Evolutionary conservation across 1,284 basidiomycete species (phyloP).

Genomic region (Rhodotorula sp.): DNA sequence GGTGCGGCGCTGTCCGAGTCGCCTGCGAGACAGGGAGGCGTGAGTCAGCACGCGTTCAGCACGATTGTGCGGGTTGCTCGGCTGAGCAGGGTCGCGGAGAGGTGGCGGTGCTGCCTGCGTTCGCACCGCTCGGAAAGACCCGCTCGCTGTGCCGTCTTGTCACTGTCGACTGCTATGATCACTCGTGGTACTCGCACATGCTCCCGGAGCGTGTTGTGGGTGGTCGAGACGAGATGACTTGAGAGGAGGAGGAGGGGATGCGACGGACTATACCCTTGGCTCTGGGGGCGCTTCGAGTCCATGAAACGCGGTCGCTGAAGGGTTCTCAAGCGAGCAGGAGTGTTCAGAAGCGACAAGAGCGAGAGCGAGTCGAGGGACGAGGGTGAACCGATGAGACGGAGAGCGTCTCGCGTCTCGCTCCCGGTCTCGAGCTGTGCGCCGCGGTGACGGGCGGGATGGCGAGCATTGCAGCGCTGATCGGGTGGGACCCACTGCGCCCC

Average conservation of each 20-base stretch:
- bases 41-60: not conserved
- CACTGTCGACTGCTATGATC: not conserved
- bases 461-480: constrained; percentile 2
- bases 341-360: not conserved
- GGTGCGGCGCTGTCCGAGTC: not conserved
- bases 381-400: not conserved
- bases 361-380: not conserved
- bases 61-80: not conserved
- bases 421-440: not conserved
- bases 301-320: not conserved
- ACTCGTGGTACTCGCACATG: too few species aligned
- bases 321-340: not conserved
- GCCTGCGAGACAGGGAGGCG: not conserved
- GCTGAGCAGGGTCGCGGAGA: not conserved
- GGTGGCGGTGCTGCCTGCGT: not conserved
- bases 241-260: not conserved
- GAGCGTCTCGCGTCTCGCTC: too few species aligned
- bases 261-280: not conserved
- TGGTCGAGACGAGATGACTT: not conserved
- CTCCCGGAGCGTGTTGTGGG: too few species aligned
- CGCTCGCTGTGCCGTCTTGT: too few species aligned
- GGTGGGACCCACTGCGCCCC: not conserved
- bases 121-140: too few species aligned
- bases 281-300: constrained; percentile 19
- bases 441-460: not conserved